These are phyloP conservation scores for Trypanosoma platydactyli DNA, from an alignment of 208 protist genomes.

Conservation along the genomic window DNA sequence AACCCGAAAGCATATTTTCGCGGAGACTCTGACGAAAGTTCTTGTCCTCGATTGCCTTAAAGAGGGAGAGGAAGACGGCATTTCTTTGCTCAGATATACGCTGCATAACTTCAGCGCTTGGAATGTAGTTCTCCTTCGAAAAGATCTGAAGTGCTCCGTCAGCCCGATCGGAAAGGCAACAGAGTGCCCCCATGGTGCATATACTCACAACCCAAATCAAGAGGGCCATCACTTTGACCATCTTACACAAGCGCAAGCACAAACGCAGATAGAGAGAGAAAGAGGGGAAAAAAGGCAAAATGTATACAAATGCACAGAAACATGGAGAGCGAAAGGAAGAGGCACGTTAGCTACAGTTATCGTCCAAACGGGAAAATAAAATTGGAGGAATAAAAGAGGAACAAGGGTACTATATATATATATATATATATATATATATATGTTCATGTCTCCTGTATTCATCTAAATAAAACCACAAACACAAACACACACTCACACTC, in stretches of 20 bases:
- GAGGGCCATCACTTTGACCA: no score
- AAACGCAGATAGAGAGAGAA: not conserved
- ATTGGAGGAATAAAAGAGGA: constrained; percentile 17
- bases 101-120: not conserved
- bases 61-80: not conserved
- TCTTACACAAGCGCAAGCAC: no score
- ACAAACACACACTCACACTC: constrained; percentile 7
- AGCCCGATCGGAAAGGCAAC: not conserved
- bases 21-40: not conserved
- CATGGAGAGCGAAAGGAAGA: no score
- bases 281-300: constrained; percentile 4
- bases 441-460: not conserved
- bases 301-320: not conserved
- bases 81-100: not conserved
- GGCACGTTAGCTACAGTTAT: no score
- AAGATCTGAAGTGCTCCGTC: constrained; percentile 1
- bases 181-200: not conserved
- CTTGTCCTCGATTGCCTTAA: not conserved
- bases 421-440: constrained; percentile 11
- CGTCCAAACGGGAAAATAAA: constrained; percentile 8
- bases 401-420: constrained; percentile 5
- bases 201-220: not conserved
- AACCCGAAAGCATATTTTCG: not conserved
- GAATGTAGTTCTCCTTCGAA: not conserved
- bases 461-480: constrained; percentile 4